Conservation (phyloP, 495 filamentous ascomycete genomes). For the Xylaria nigripes region DNA sequence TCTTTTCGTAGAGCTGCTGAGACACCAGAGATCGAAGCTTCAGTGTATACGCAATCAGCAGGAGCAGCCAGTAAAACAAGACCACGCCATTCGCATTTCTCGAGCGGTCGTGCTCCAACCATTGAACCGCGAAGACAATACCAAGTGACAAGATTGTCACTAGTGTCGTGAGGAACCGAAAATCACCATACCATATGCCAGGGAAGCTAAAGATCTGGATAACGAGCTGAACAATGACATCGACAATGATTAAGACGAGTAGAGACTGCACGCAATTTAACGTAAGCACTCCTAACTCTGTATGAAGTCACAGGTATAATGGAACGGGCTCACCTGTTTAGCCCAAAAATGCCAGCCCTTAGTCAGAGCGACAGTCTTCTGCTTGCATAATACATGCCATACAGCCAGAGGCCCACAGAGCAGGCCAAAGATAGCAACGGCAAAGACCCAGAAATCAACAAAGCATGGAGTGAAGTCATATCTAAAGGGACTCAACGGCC, state of each 20-base stretch:
- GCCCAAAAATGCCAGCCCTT: constrained; percentile 95
- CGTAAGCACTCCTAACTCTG: constrained; percentile 18
- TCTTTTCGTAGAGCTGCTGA: constrained; percentile 57
- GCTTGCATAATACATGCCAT: constrained; percentile 53
- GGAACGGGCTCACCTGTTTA: constrained; percentile 60
- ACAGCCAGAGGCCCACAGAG: constrained; percentile 67
- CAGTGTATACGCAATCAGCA: constrained; percentile 69
- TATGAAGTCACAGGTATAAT: neutral
- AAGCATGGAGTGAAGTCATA: constrained; percentile 98
- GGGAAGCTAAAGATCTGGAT: constrained; percentile 68
- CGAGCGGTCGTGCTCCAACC: constrained; percentile 81
- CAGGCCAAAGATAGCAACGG: constrained; percentile 69
- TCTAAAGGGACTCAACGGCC: constrained; percentile 70
- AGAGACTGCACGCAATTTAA: constrained; percentile 45
- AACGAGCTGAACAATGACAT: constrained; percentile 61
- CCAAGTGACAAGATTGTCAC: constrained; percentile 67
- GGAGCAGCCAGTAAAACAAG: constrained; percentile 92
- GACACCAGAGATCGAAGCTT: constrained; percentile 84
- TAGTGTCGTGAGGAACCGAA: constrained; percentile 84
- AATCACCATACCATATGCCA: constrained; percentile 67
- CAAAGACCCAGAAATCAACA: constrained; percentile 72
- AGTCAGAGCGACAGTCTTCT: constrained; percentile 55
- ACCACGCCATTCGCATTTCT: constrained; percentile 88
- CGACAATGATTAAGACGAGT: constrained; percentile 57
- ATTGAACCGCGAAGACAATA: constrained; percentile 80